phyloP scores from a whole-genome alignment of 768 basidiomycete species.

The Mycena galericulata region DNA sequence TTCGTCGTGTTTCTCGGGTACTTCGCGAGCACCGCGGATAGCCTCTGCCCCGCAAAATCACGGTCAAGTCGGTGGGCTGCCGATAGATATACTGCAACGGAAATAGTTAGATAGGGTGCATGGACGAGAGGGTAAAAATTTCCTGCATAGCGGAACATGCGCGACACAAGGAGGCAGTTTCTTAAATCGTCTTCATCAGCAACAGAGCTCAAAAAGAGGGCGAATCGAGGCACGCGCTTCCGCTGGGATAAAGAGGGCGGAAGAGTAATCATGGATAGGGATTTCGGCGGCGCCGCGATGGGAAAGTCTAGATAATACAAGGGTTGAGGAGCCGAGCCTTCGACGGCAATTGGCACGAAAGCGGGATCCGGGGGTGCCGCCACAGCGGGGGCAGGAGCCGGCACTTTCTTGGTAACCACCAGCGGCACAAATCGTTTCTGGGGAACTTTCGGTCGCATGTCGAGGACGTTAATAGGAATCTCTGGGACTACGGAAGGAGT shows the following conservation, averaged over 20 bases:
- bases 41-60: slow-evolving; percentile 63
- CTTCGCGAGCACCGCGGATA: slow-evolving; percentile 51
- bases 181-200: slow-evolving; percentile 53
- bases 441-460: not conserved
- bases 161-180: slow-evolving; percentile 65
- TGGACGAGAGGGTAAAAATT: slow-evolving; percentile 31
- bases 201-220: slow-evolving; percentile 66
- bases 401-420: slow-evolving; percentile 36
- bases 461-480: not conserved
- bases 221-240: slow-evolving; percentile 63
- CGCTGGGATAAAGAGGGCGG: slow-evolving; percentile 72
- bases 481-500: not conserved
- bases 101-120: slow-evolving; percentile 18
- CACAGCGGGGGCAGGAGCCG: not conserved
- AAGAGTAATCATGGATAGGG: slow-evolving; percentile 58
- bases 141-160: slow-evolving; percentile 75
- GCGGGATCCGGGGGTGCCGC: not conserved
- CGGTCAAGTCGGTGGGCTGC: slow-evolving; percentile 61
- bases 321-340: not conserved
- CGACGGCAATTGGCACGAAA: not conserved
- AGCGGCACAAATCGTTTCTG: slow-evolving; percentile 49
- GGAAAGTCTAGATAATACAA: slow-evolving; percentile 52
- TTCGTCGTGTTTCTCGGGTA: slow-evolving; percentile 64
- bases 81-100: slow-evolving; percentile 68
- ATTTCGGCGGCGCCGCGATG: slow-evolving; percentile 20